Evolutionary conservation across 768 basidiomycete species (phyloP).

Genomic region (Cantharellus cinnabarinus): DNA sequence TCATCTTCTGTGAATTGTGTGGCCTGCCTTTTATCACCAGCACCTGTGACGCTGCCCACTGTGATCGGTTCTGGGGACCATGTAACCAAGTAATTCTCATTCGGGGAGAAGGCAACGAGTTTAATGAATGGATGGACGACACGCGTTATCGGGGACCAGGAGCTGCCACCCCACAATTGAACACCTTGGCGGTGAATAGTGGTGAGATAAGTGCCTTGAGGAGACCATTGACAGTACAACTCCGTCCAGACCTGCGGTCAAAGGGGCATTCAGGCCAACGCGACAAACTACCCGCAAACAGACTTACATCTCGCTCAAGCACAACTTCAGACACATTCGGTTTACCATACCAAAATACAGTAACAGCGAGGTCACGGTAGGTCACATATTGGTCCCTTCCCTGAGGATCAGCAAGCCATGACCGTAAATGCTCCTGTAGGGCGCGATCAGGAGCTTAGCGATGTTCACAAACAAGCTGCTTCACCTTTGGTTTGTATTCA

Average conservation of each 20-base stretch:
- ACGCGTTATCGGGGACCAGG: constrained; percentile 72
- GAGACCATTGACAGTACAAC: constrained; percentile 92
- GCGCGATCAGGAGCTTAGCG: neutral
- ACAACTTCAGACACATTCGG: constrained; percentile 59
- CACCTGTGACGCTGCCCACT: constrained; percentile 60
- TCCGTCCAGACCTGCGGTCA: constrained; percentile 74
- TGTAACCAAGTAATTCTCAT: constrained; percentile 89
- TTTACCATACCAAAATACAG: constrained; percentile 83
- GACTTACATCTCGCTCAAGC: constrained; percentile 46
- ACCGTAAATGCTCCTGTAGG: constrained; percentile 74
- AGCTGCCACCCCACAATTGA: constrained; percentile 83
- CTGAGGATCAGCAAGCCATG: constrained; percentile 82
- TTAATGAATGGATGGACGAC: constrained; percentile 93
- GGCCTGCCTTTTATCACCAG: constrained; percentile 34
- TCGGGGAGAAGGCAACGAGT: constrained; percentile 91
- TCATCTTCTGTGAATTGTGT: constrained; percentile 64
- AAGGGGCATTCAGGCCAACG: neutral
- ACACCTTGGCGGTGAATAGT: constrained; percentile 92
- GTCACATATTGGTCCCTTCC: constrained; percentile 94
- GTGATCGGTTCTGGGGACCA: constrained; percentile 92
- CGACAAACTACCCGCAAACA: neutral
- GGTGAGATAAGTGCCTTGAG: constrained; percentile 82
- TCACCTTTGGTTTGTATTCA: constrained; percentile 55
- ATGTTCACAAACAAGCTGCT: neutral
- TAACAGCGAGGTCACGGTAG: constrained; percentile 78